Percentiles rank a stretch among this genome's conserved stretches.
Evolutionary conservation across 1,284 basidiomycete species (phyloP).

Genomic region (Cystobasidium sp.): DNA sequence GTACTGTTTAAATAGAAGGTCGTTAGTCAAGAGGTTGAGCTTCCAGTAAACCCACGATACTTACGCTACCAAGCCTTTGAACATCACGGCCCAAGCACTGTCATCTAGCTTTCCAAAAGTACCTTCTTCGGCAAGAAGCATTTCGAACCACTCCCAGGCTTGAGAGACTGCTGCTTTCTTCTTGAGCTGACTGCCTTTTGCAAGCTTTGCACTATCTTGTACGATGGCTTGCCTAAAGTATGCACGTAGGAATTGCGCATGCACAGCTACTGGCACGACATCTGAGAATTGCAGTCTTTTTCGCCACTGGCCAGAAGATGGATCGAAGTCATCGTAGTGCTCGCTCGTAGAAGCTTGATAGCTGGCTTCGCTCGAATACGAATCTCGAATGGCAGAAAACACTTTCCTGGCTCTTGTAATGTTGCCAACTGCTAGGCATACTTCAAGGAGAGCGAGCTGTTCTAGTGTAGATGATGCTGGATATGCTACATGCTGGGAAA

Average conservation of each 20-base stretch:
- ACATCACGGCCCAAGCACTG: constrained; percentile 50
- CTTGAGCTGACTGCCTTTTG: not conserved
- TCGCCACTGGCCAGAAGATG: constrained; percentile 17
- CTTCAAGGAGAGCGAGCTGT: constrained; percentile 73
- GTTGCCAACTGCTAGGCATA: constrained; percentile 72
- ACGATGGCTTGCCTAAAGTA: constrained; percentile 48
- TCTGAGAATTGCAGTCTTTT: constrained; percentile 20
- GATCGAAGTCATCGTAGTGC: constrained; percentile 25
- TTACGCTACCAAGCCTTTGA: constrained; percentile 50
- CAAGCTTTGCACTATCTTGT: not conserved
- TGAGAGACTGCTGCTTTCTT: constrained; percentile 42
- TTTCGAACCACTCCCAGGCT: constrained; percentile 53
- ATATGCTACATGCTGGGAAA: constrained; percentile 32
- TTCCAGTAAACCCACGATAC: not conserved
- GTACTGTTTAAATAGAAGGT: constrained; percentile 18
- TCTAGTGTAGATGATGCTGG: constrained; percentile 57
- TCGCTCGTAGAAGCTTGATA: not conserved
- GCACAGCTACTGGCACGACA: constrained; percentile 48
- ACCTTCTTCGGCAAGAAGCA: constrained; percentile 41
- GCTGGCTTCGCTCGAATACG: constrained; percentile 37
- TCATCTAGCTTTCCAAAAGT: constrained; percentile 44
- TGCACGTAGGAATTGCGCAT: constrained; percentile 52
- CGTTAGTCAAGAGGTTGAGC: not conserved
- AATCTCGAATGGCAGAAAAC: constrained; percentile 45
- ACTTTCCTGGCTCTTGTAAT: constrained; percentile 59